These are phyloP conservation scores for Fusarium sp. DNA, from an alignment of 2,329 filamentous ascomycete species.

Conservation along the genomic window DNA sequence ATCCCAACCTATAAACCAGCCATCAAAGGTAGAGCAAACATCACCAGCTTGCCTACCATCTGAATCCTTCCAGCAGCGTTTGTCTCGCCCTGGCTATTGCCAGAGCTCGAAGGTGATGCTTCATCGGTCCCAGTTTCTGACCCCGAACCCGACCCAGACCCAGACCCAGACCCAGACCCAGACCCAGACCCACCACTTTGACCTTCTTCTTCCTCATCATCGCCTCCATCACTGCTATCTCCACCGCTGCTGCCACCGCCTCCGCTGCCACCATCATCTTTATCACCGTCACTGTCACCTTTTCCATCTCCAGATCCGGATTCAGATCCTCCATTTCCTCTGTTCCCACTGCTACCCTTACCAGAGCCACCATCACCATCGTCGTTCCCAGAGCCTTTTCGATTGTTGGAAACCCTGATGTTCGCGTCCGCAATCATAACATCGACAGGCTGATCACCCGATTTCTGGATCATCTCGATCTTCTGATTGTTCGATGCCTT, in stretches of 20 bases:
- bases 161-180: too few species aligned
- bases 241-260: background rate
- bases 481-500: conserved; percentile 19
- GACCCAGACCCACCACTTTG: background rate
- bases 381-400: background rate
- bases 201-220: background rate
- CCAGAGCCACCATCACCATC: background rate
- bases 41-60: background rate
- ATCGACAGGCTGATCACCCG: conserved; percentile 14
- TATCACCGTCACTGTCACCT: background rate
- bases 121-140: background rate
- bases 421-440: conserved; percentile 18
- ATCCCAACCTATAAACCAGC: background rate
- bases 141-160: background rate
- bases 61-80: background rate
- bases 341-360: background rate
- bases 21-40: background rate
- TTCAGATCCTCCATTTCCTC: background rate
- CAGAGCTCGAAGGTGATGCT: background rate
- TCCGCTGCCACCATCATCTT: background rate
- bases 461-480: conserved; percentile 14
- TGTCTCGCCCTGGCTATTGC: background rate
- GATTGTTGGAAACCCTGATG: background rate
- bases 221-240: background rate
- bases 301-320: background rate